phyloP scores from a whole-genome alignment of 2,329 filamentous ascomycete species.

The Aspergillus intermedius region DNA sequence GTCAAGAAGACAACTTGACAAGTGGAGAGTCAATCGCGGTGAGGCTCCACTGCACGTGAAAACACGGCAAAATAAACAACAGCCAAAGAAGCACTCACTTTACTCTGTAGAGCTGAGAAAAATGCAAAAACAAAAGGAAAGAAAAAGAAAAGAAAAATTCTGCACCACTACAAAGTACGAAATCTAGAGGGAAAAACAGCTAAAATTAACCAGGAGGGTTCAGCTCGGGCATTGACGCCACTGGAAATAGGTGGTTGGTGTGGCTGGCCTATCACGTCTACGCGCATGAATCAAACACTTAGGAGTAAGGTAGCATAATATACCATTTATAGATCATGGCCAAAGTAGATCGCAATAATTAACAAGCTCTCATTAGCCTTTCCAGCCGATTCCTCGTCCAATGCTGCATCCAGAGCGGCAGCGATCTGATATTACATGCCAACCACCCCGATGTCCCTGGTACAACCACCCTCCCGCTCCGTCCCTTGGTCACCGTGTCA shows the following conservation, averaged over 20 bases:
- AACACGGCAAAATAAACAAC: no score
- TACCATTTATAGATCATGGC: neutral
- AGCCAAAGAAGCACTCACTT: no score
- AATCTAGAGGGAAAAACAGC: neutral
- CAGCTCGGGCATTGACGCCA: neutral
- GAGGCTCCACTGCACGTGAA: no score
- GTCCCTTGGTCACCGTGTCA: conserved; percentile 51
- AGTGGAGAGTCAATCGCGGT: no score
- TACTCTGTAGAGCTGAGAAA: no score
- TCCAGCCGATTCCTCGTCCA: conserved; percentile 39
- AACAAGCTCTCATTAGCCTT: conserved; percentile 17
- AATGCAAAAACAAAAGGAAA: no score
- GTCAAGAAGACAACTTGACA: no score
- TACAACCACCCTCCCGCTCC: conserved; percentile 52
- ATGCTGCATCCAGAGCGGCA: conserved; percentile 60
- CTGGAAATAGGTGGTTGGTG: neutral
- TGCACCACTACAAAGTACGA: no score
- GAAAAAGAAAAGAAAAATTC: no score
- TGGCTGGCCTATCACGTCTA: neutral
- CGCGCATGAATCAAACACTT: neutral
- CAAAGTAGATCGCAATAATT: neutral
- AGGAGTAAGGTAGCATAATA: neutral
- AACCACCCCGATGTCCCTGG: conserved; percentile 45
- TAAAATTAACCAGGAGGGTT: neutral
- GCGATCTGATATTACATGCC: conserved; percentile 36